Percentiles rank a stretch among this genome's conserved stretches.
Conservation (phyloP, 78 protist species). For the Isochrysis galbana region DNA sequence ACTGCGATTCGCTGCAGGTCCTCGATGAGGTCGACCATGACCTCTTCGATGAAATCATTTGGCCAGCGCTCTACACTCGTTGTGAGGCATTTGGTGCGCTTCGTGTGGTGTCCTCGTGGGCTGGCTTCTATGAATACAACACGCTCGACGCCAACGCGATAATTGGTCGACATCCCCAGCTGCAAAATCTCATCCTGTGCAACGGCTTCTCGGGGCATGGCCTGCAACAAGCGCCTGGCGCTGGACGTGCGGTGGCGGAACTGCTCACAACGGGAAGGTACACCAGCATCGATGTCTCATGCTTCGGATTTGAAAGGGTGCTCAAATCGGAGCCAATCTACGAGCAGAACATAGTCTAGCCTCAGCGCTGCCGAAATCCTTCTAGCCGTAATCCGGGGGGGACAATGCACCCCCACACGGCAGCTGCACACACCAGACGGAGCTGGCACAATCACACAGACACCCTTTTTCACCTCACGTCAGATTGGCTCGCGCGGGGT, state of each 20-base stretch:
- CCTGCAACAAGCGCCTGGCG: slow-evolving; percentile 43
- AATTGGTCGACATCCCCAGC: slow-evolving; percentile 10
- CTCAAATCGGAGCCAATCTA: no score
- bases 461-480: no score
- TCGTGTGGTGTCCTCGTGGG: slow-evolving; percentile 8
- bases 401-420: no score
- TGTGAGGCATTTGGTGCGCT: not conserved
- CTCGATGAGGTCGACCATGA: not conserved
- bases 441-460: no score
- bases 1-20: not conserved
- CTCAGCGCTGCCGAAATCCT: no score
- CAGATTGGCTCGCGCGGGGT: no score
- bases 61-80: slow-evolving; percentile 39
- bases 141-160: slow-evolving; percentile 42
- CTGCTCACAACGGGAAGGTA: slow-evolving; percentile 17
- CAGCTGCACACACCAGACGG: no score
- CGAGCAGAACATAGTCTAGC: no score
- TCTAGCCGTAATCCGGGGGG: no score
- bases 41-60: slow-evolving; percentile 16
- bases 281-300: slow-evolving; percentile 22
- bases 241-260: slow-evolving; percentile 39
- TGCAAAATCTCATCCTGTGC: not conserved
- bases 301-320: not conserved
- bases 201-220: slow-evolving; percentile 53
- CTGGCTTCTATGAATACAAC: slow-evolving; percentile 40